Base-by-base conservation (phyloP, 2,329 filamentous ascomycete genomes). In the Trichoderma sp. region DNA sequence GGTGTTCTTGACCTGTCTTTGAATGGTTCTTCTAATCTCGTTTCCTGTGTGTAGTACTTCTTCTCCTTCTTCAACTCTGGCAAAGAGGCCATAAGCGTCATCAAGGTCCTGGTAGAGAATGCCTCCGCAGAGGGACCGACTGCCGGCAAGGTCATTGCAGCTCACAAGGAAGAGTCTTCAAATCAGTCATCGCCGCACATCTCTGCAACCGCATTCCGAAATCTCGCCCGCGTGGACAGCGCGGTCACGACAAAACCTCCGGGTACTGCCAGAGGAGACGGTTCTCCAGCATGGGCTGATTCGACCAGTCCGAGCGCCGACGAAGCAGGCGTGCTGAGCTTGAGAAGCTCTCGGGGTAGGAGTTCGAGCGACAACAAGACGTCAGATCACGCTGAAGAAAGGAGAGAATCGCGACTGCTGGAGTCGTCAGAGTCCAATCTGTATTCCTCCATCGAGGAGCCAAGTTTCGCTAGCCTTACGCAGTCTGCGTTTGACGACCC, bases 31-130 rank as follows among this genome's bases (percentile, higher is more conserved):
- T 7, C 51, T 63, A 15, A 56, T 15, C 30, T 12, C 10, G 15
- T 7, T 7, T 15, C 5, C 15, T 15, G 9, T 55, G 10, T 34
- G 4, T 9, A 93, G 88, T 97, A 98, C 75, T 98, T 96, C 75
- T 98, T 99, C 76, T 95, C 93, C 0, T 98, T 98, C 78, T 97
- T 97, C 75, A 90, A 87, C 70, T 89, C 89, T 68, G 93, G 93
- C 7, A 88, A 90, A 71, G 91, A 97, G 71, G 94, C 92, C 15
- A 86, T 96, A 68, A 87, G 89, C 57, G 85, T 95, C 2, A 81
- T 99, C 59, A 90, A 87, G 68, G 85, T 87, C 48, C 80, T 96
- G 61, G 84, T 93, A 10, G 88, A 90, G 56, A 87, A 89, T 68
- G 84, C 86, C 26, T 80, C 85, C 3, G 72, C 63, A 76, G 81